Percentiles rank a stretch among this genome's conserved stretches.
phyloP scores from a whole-genome alignment of 192 early-diverging fungal genomes.

The Spizellomyces sp. region DNA sequence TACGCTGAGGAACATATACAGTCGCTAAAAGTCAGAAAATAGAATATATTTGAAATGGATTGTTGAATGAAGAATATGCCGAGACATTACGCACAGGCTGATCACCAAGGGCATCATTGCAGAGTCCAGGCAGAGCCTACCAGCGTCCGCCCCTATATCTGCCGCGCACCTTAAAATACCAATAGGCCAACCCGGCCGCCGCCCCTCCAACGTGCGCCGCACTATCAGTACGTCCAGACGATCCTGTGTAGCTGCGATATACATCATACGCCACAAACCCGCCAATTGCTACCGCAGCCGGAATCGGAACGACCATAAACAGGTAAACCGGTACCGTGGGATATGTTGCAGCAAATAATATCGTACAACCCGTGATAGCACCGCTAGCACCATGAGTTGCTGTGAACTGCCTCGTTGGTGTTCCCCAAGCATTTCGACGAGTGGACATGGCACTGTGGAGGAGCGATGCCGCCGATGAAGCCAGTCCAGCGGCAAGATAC shows the following conservation, averaged over 20 bases:
- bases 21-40: too few relatives aligned
- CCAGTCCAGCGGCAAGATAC: constrained; percentile 35
- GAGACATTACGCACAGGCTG: too few relatives aligned
- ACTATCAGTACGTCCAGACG: constrained; percentile 33
- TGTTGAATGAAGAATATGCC: too few relatives aligned
- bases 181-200: constrained; percentile 34
- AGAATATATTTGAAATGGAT: too few relatives aligned
- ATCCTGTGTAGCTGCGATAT: constrained; percentile 31
- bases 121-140: too few relatives aligned
- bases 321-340: constrained; percentile 36
- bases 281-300: constrained; percentile 36
- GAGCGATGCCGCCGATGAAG: neutral
- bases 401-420: neutral
- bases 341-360: constrained; percentile 37
- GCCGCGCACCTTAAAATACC: constrained; percentile 26
- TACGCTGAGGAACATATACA: too few relatives aligned
- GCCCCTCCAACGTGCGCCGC: constrained; percentile 48
- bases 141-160: constrained; percentile 1
- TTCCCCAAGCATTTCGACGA: too few relatives aligned
- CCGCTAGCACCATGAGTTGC: constrained; percentile 40
- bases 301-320: constrained; percentile 40
- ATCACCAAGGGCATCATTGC: too few relatives aligned
- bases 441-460: neutral
- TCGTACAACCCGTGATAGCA: constrained; percentile 23
- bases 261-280: constrained; percentile 44